Conservation (phyloP, 108 stramenopile genomes). For the Cyclotella cryptica region DNA sequence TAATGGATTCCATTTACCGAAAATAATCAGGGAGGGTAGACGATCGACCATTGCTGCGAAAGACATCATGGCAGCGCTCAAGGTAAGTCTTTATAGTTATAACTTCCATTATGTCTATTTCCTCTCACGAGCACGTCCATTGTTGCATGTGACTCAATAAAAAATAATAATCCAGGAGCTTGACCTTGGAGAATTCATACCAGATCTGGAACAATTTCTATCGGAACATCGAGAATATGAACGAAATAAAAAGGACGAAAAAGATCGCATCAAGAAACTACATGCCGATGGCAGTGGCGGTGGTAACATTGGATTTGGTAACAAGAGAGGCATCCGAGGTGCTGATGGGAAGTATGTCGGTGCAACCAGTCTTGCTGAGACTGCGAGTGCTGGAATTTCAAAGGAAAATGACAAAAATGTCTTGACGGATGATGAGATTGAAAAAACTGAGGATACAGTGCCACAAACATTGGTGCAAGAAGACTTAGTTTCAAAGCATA, state of each 20-base stretch:
- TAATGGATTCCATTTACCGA: not conserved
- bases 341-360: conserved; percentile 27
- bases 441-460: not conserved
- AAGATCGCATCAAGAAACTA: conserved; percentile 32
- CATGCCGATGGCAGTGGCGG: not conserved
- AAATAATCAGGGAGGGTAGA: conserved; percentile 62
- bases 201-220: conserved; percentile 66
- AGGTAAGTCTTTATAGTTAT: conserved; percentile 13
- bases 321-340: conserved; percentile 17
- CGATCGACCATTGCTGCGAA: conserved; percentile 87
- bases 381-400: not conserved
- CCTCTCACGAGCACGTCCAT: not conserved
- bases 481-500: not conserved
- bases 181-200: conserved; percentile 75
- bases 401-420: conserved; percentile 3
- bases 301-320: not conserved
- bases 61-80: conserved; percentile 82
- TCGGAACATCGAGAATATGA: conserved; percentile 67
- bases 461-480: not conserved
- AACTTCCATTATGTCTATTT: not conserved
- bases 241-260: conserved; percentile 72
- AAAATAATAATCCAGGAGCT: conserved; percentile 50
- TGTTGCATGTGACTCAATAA: not conserved
- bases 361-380: not conserved
- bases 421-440: conserved; percentile 17